Evolutionary conservation across 1,284 basidiomycete genomes (phyloP).

Genomic region (Apiotrichum brassicae): DNA sequence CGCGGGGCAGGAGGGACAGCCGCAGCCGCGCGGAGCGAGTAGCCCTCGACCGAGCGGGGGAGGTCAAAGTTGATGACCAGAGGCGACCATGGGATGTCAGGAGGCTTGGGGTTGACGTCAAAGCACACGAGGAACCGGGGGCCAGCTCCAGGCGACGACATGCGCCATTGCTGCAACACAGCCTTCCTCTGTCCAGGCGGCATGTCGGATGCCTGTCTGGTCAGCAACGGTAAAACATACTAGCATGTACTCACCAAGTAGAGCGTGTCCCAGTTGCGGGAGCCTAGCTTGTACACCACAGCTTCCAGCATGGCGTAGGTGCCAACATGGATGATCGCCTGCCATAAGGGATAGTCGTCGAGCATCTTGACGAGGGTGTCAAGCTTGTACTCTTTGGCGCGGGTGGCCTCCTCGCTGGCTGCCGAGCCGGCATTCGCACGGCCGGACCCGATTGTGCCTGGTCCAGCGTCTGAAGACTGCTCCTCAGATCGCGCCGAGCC

Average conservation of each 20-base stretch:
- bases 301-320: conserved; percentile 75
- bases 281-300: conserved; percentile 82
- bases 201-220: conserved; percentile 54
- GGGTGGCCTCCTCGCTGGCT: conserved; percentile 64
- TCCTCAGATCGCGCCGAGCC: conserved; percentile 66
- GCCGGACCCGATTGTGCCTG: conserved; percentile 85
- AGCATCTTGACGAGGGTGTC: conserved; percentile 90
- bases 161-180: conserved; percentile 54
- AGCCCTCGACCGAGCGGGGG: conserved; percentile 91
- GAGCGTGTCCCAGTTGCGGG: conserved; percentile 74
- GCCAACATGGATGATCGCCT: conserved; percentile 84
- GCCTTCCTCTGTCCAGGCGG: conserved; percentile 58
- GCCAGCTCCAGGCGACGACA: conserved; percentile 30
- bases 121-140: conserved; percentile 73
- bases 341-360: conserved; percentile 63
- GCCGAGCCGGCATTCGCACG: conserved; percentile 52
- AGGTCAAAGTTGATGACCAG: conserved; percentile 92
- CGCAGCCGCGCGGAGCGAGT: conserved; percentile 60
- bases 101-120: conserved; percentile 80
- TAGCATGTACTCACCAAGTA: conserved; percentile 51
- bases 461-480: conserved; percentile 54
- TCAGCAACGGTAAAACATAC: too few species aligned
- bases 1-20: conserved; percentile 32
- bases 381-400: conserved; percentile 93
- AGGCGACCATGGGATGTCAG: conserved; percentile 81